Conservation (phyloP, 2,329 filamentous ascomycete species). For the Xylaria arbuscula region DNA sequence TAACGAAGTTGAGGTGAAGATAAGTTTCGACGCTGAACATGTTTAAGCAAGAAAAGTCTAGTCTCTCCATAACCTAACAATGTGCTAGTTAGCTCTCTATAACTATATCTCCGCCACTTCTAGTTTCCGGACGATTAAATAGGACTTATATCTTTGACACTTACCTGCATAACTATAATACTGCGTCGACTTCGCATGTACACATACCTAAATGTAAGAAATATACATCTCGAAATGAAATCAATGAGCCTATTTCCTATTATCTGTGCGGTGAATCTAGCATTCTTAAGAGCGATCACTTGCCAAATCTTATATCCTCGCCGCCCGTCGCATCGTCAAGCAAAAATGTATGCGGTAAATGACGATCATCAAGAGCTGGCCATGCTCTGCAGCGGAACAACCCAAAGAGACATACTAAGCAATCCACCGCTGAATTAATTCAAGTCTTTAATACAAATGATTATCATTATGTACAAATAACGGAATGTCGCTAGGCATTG, state of each 20-base stretch:
- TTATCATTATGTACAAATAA: neutral
- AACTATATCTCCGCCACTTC: neutral
- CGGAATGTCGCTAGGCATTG: neutral
- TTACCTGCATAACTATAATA: neutral
- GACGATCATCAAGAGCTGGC: neutral
- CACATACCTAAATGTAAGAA: too few relatives aligned
- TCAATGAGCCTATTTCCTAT: too few relatives aligned
- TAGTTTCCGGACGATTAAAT: neutral
- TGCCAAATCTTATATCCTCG: too few relatives aligned
- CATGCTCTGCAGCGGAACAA: neutral
- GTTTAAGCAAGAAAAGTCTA: conserved; percentile 29
- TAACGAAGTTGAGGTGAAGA: conserved; percentile 79
- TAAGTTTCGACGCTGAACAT: conserved; percentile 62
- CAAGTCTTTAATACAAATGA: neutral
- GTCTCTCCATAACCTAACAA: neutral
- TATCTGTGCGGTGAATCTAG: too few relatives aligned
- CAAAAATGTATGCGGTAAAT: neutral
- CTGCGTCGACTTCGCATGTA: too few relatives aligned
- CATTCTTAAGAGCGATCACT: too few relatives aligned
- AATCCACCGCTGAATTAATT: neutral
- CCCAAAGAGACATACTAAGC: neutral
- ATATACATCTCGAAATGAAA: too few relatives aligned
- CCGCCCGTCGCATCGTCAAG: neutral
- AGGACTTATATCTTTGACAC: neutral
- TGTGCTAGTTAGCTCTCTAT: neutral